Percentiles rank a stretch among this genome's conserved stretches.
These are phyloP conservation scores for Elaeis guineensis DNA, from an alignment of 176 grass and related monocot species.

Conservation along the genomic window DNA sequence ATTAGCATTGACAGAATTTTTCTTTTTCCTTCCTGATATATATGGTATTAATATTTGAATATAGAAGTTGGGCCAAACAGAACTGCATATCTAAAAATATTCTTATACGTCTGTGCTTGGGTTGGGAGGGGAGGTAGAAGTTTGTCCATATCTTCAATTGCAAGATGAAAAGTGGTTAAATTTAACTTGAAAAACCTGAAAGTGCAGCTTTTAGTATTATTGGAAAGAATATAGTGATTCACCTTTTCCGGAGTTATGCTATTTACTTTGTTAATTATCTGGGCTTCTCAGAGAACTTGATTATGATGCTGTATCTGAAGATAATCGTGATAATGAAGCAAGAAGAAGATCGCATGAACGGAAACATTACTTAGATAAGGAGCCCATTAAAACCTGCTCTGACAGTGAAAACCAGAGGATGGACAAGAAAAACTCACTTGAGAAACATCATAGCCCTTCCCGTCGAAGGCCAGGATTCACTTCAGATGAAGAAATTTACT, in stretches of 20 bases:
- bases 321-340: conserved; percentile 4
- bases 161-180: too few species aligned
- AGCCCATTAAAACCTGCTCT: not conserved
- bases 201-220: too few species aligned
- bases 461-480: not conserved
- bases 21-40: too few species aligned
- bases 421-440: not conserved
- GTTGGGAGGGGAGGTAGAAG: too few species aligned
- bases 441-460: not conserved
- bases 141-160: too few species aligned
- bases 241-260: not conserved
- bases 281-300: conserved; percentile 1
- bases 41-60: too few species aligned
- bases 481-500: conserved; percentile 14
- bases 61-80: too few species aligned
- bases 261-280: not conserved
- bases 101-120: too few species aligned
- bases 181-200: too few species aligned
- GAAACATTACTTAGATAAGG: conserved; percentile 1
- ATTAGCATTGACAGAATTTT: too few species aligned
- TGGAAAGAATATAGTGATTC: too few species aligned
- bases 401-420: conserved; percentile 3
- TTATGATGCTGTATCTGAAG: conserved; percentile 7
- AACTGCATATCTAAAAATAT: too few species aligned
- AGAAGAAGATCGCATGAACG: conserved; percentile 9